Base-by-base conservation (phyloP, 495 filamentous ascomycete genomes). In the Xylaria palmicola region DNA sequence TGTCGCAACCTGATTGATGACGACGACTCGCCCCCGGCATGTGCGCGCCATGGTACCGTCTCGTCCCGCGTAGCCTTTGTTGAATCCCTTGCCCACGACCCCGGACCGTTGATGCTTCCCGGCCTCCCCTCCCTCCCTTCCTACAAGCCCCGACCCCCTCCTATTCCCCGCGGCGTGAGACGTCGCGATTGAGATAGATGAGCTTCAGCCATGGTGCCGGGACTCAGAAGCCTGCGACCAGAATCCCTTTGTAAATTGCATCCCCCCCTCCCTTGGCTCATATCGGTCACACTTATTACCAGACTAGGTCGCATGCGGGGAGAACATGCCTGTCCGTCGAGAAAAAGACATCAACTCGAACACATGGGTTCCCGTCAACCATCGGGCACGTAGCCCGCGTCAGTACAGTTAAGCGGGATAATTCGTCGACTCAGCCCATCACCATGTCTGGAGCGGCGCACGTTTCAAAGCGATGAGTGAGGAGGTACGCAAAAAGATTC, bases 1-100 rank as follows among this genome's bases (percentile, higher is more conserved):
- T 30, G 36, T 55, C 37, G 36, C 29, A 37, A 41, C 41, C 22
- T 41, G 50, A 36, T 37, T 10, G 50, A 53, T 53, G 50, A 53
- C 20, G 50, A 24, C 50, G n/a, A 53, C 32, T 34, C 32, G 32
- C 32, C n/a, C n/a, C n/a, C n/a, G n/a, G n/a, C n/a, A n/a, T n/a
- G n/a, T n/a, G n/a, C n/a, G n/a, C n/a, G n/a, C n/a, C n/a, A 34
- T 34, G 27, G 48, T 51, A 32, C 6, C 50, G 26, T 53, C 34
- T 53, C 24, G n/a, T n/a, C 19, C 50, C 19, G 50, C 26, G 19
- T 24, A 37, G 0, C 13, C 7, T 15, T 4, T 53, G 32, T n/a
- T 26, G 32, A n/a, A 19, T 24, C 30, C 50, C 50, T 26, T 20
- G 32, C 32, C n/a, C 32, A 39, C 30, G 37, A 53, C 19, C 50